These are phyloP conservation scores for Quillaja saponaria DNA, from an alignment of 306 rosid genomes.

Conservation along the genomic window DNA sequence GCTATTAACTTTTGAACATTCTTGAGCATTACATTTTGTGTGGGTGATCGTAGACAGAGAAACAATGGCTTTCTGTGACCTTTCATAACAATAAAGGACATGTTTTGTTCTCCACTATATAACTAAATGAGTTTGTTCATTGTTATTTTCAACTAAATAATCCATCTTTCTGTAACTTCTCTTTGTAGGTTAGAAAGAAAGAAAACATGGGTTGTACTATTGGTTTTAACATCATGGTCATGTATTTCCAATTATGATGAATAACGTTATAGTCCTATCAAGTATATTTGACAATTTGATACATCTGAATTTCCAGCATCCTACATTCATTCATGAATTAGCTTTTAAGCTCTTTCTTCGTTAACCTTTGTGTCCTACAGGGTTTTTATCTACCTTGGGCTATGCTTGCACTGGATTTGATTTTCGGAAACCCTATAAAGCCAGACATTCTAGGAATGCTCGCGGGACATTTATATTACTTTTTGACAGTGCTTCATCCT, in stretches of 20 bases:
- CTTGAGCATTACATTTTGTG: too few relatives aligned
- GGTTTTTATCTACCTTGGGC: conserved; percentile 83
- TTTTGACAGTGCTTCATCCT: conserved; percentile 75
- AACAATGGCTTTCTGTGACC: too few relatives aligned
- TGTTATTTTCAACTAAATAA: too few relatives aligned
- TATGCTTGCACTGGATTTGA: conserved; percentile 49
- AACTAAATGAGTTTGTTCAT: too few relatives aligned
- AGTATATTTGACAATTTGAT: too few relatives aligned
- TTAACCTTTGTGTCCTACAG: conserved; percentile 21
- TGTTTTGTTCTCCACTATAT: too few relatives aligned
- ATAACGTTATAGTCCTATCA: neutral
- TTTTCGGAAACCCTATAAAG: conserved; percentile 49
- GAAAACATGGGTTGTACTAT: neutral
- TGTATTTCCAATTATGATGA: neutral
- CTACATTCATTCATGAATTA: too few relatives aligned
- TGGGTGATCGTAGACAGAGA: too few relatives aligned
- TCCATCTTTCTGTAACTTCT: too few relatives aligned
- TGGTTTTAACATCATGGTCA: neutral
- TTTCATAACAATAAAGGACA: too few relatives aligned
- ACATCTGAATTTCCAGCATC: too few relatives aligned
- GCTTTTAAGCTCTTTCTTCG: neutral
- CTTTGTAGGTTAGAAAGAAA: neutral
- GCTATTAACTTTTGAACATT: too few relatives aligned
- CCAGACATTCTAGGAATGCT: conserved; percentile 57
- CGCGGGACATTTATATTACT: conserved; percentile 75